Evolutionary conservation across 345 rosid genomes (phyloP).

Genomic region (Cardamine resedifolia): DNA sequence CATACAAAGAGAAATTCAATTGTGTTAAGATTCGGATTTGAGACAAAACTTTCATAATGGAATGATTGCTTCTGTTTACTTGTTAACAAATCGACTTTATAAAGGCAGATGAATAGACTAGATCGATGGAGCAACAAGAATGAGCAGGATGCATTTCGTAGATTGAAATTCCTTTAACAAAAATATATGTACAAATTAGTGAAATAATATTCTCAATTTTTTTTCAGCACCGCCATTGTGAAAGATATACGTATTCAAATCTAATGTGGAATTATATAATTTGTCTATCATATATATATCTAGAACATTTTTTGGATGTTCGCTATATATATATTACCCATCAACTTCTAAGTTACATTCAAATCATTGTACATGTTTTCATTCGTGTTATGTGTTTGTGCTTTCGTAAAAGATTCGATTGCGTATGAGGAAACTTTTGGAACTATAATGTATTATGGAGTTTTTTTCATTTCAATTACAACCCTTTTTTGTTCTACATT

Average conservation of each 20-base stretch:
- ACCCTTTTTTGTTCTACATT: no score
- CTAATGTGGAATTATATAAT: neutral
- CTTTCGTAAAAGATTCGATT: neutral
- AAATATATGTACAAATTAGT: neutral
- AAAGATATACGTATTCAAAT: neutral
- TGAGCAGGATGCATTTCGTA: neutral
- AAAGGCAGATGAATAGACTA: neutral
- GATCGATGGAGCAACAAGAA: neutral
- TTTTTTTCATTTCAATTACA: neutral
- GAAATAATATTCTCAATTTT: neutral
- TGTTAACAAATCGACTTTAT: conserved; percentile 4
- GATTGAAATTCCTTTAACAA: neutral
- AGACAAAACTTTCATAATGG: neutral
- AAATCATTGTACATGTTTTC: neutral
- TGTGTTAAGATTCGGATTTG: conserved; percentile 9
- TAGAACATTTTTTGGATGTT: neutral
- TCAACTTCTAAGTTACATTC: neutral
- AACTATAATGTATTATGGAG: neutral
- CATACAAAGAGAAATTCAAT: conserved; percentile 1
- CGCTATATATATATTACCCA: no score
- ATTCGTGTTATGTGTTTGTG: neutral
- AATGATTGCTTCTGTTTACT: neutral
- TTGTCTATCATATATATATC: neutral
- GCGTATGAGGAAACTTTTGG: neutral
- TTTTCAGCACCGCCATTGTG: neutral